phyloP scores from a whole-genome alignment of 2,329 filamentous ascomycete species.

The Thielaviopsis euricoi region DNA sequence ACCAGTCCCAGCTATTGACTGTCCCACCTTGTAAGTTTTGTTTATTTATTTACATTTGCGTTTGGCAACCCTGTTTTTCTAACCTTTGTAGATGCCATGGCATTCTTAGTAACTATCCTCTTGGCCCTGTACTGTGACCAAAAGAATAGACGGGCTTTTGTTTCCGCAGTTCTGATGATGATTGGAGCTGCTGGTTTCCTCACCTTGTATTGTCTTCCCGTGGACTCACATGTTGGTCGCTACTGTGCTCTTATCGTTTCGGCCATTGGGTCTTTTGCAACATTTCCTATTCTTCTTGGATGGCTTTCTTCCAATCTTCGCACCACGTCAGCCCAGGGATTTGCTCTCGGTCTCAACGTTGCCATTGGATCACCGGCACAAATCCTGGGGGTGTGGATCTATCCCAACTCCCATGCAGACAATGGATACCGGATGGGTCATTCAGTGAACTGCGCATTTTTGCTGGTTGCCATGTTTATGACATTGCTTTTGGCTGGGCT shows the following conservation, averaged over 20 bases:
- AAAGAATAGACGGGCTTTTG: slow-evolving; percentile 35
- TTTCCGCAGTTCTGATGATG: slow-evolving; percentile 26
- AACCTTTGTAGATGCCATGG: not conserved
- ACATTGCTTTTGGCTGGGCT: not conserved
- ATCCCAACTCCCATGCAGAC: slow-evolving; percentile 41
- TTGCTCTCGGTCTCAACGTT: slow-evolving; percentile 56
- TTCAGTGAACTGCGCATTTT: slow-evolving; percentile 42
- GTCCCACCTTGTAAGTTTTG: slow-evolving; percentile 41
- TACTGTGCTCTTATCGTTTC: slow-evolving; percentile 26
- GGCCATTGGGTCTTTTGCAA: slow-evolving; percentile 48
- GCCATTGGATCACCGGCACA: slow-evolving; percentile 51
- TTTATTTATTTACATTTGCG: not conserved
- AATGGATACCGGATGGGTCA: slow-evolving; percentile 51
- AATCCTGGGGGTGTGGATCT: slow-evolving; percentile 45
- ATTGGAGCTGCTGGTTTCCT: slow-evolving; percentile 36
- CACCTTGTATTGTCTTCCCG: slow-evolving; percentile 44
- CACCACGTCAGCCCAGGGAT: slow-evolving; percentile 45
- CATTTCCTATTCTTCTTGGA: slow-evolving; percentile 53
- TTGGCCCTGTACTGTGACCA: slow-evolving; percentile 45
- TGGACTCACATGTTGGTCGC: slow-evolving; percentile 39
- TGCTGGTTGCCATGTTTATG: slow-evolving; percentile 33
- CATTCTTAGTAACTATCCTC: slow-evolving; percentile 16
- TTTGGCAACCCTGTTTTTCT: not conserved
- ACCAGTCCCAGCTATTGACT: slow-evolving; percentile 48
- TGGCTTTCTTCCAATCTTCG: slow-evolving; percentile 54